Base-by-base conservation (phyloP, 352 stramenopile species). In the Phytophthora tubulina region DNA sequence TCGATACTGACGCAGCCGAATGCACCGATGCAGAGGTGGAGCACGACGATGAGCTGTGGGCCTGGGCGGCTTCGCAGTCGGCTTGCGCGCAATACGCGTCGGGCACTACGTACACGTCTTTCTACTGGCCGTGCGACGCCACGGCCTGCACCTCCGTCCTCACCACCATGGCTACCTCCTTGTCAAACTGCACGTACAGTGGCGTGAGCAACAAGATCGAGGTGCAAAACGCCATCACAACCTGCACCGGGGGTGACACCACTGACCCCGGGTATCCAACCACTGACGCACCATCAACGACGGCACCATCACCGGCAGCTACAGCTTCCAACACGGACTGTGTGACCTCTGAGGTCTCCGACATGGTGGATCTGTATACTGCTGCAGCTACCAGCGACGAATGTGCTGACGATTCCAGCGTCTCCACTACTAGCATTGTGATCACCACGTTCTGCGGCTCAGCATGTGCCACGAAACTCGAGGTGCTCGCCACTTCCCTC, bases 171-270 rank as follows among this genome's bases (percentile, higher is more conserved):
- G 42, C 46, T 17, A 48, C 36, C 15, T 54, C 44, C 27, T 17
- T 77, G 17, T 60, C 70, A 7, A 54, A 67, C 63, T 77, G 63
- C 50, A 68, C 45, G 31, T 76, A 72, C 63, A 65, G 31, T 52
- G 64, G 64, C 4, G 56, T 67, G 5, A 73, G 63, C 63, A 71
- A 73, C 70, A 73, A 73, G 46, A 60, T 70, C 30, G 45, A 73
- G 59, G 63, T 77, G 14, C 38, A 67, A 36, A 72, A 70, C 41
- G 57, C 52, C 27, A 52, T 73, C 45, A 62, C 63, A 4, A 17
- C 33, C 9, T 76, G 69, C 56, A 67, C 38, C 14, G 56, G 54
- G 9, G 62, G 55, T 14, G 31, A 38, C 35, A 62, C 61, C 27
- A 51, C 27, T 9, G 32, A 56, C 8, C 21, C 48, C 17, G 46